Conservation (phyloP, 2,329 filamentous ascomycete species). For the Paraconiothyrium sp. region DNA sequence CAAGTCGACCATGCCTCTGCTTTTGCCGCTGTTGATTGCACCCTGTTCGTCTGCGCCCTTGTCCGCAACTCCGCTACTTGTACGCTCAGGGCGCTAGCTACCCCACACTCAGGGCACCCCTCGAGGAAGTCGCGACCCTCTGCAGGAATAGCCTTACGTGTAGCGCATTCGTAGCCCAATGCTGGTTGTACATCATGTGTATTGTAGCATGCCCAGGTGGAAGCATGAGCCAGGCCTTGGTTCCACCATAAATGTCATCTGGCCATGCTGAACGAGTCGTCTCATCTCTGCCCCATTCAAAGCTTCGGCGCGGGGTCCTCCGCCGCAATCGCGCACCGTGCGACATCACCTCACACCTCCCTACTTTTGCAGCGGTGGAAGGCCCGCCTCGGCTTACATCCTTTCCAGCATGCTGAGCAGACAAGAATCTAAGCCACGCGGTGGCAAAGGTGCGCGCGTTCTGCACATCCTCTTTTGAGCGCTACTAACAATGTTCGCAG, state of each 20-base stretch:
- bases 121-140: not conserved
- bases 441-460: conserved; percentile 31
- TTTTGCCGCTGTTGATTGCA: not conserved
- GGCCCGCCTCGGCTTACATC: not conserved
- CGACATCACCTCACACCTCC: not conserved
- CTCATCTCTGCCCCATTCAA: not conserved
- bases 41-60: not conserved
- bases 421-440: conserved; percentile 22
- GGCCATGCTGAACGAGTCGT: not conserved
- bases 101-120: conserved; percentile 1
- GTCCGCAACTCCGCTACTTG: not conserved
- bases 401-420: conserved; percentile 26
- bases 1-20: not conserved
- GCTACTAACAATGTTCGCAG: conserved; percentile 24
- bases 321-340: conserved; percentile 1
- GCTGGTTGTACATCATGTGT: not conserved
- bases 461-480: not conserved
- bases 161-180: not conserved
- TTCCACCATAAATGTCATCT: not conserved
- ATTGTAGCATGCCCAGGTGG: not conserved
- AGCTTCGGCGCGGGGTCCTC: conserved; percentile 16
- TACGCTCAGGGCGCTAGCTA: not conserved
- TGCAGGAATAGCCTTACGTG: not conserved
- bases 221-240: not conserved
- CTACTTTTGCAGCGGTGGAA: not conserved